Percentiles rank a stretch among this genome's conserved stretches.
phyloP scores from a whole-genome alignment of 2,329 filamentous ascomycete genomes.

The Cladosporium austrohemisphaericum region DNA sequence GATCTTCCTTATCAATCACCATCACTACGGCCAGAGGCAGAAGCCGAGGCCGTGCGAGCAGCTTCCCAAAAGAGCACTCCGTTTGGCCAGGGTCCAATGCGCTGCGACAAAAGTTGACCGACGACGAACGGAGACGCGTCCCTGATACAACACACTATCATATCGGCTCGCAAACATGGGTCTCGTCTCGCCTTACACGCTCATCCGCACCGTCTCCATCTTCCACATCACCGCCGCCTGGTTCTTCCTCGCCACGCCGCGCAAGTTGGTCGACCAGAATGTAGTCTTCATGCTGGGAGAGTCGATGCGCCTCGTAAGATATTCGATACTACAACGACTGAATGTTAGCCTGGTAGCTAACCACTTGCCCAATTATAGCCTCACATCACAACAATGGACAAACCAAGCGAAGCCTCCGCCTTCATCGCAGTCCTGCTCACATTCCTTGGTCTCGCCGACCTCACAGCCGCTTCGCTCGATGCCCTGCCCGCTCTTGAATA shows the following conservation, averaged over 20 bases:
- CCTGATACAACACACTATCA: not conserved
- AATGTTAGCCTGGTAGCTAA: not conserved
- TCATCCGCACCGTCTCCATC: conserved; percentile 76
- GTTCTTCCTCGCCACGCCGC: conserved; percentile 74
- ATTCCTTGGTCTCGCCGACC: conserved; percentile 50
- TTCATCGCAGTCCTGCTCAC: conserved; percentile 67
- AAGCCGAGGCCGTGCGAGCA: not conserved
- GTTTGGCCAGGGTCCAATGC: not conserved
- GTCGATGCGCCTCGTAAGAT: conserved; percentile 71
- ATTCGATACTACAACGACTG: not conserved
- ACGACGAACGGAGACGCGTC: too few species aligned
- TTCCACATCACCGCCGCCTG: conserved; percentile 81
- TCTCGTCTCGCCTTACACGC: conserved; percentile 72
- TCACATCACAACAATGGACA: conserved; percentile 63
- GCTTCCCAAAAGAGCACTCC: not conserved
- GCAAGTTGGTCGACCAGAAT: conserved; percentile 70
- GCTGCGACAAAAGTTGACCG: too few species aligned
- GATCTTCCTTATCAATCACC: too few species aligned
- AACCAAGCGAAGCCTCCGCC: conserved; percentile 63
- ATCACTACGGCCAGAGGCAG: too few species aligned
- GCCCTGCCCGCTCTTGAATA: conserved; percentile 43
- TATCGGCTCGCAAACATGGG: conserved; percentile 60
- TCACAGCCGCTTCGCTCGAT: conserved; percentile 44
- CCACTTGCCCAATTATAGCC: conserved; percentile 46
- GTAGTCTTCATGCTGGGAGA: conserved; percentile 79